Conservation (phyloP, 139 green algal species). For the Chlorella sp. region DNA sequence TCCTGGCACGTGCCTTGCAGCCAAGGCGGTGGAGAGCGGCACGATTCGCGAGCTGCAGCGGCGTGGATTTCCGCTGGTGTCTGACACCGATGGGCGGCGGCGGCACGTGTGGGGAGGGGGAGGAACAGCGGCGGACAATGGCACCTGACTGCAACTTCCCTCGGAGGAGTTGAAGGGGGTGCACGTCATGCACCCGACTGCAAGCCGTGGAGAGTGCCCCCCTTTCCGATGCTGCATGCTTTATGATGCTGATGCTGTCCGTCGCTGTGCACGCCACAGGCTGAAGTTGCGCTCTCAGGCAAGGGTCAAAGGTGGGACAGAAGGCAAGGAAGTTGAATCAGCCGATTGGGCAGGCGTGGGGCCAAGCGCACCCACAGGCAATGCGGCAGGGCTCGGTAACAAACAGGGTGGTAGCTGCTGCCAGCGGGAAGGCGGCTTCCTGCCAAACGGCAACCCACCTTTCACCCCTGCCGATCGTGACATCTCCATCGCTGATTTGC, state of each 20-base stretch:
- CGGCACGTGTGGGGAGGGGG: neutral
- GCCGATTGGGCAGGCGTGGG: too few relatives aligned
- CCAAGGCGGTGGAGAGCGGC: conserved; percentile 47
- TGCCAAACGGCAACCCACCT: too few relatives aligned
- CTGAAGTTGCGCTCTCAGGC: too few relatives aligned
- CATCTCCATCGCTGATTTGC: too few relatives aligned
- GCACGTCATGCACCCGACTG: neutral
- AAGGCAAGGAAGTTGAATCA: too few relatives aligned
- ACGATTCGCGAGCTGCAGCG: conserved; percentile 44
- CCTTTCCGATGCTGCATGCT: neutral
- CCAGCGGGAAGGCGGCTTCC: too few relatives aligned
- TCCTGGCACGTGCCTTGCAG: neutral
- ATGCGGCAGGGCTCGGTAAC: too few relatives aligned
- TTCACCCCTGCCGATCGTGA: too few relatives aligned
- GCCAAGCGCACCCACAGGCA: too few relatives aligned
- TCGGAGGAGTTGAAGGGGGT: too few relatives aligned
- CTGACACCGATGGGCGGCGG: conserved; percentile 25
- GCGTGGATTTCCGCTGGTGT: conserved; percentile 47
- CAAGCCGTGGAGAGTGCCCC: neutral
- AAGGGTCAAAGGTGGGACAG: too few relatives aligned
- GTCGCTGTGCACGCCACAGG: neutral
- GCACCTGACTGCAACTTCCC: neutral
- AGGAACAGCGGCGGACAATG: neutral
- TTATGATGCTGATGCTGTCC: neutral
- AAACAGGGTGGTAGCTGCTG: too few relatives aligned